These are phyloP conservation scores for Gremmenia infestans DNA, from an alignment of 2,329 filamentous ascomycete genomes.

Conservation along the genomic window DNA sequence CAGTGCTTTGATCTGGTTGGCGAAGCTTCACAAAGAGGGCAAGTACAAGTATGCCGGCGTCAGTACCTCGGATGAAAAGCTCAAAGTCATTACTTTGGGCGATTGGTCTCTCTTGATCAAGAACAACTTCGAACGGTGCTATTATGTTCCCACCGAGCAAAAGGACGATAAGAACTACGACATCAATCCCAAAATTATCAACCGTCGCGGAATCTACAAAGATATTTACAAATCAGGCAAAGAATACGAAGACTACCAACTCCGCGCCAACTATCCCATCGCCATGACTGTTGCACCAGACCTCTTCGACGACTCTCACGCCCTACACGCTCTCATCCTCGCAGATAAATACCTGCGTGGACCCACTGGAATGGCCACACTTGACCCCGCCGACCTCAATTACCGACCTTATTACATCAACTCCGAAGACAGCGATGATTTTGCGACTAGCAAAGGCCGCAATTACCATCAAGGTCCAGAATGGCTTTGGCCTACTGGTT, in stretches of 20 bases:
- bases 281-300: slow-evolving; percentile 92
- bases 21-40: slow-evolving; percentile 59
- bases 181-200: slow-evolving; percentile 72
- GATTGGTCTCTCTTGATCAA: slow-evolving; percentile 80
- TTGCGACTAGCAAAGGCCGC: slow-evolving; percentile 85
- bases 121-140: slow-evolving; percentile 84
- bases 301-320: slow-evolving; percentile 75
- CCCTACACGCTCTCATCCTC: slow-evolving; percentile 71
- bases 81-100: slow-evolving; percentile 58
- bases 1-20: slow-evolving; percentile 80
- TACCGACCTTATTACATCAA: slow-evolving; percentile 95
- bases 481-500: slow-evolving; percentile 97
- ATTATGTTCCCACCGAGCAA: slow-evolving; percentile 70
- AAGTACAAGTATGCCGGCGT: slow-evolving; percentile 72
- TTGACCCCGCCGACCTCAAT: slow-evolving; percentile 87
- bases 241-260: slow-evolving; percentile 95
- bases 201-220: slow-evolving; percentile 96
- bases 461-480: slow-evolving; percentile 99
- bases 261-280: slow-evolving; percentile 89
- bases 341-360: slow-evolving; percentile 78
- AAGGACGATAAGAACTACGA: slow-evolving; percentile 73
- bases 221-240: slow-evolving; percentile 92
- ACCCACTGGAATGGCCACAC: slow-evolving; percentile 89
- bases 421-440: slow-evolving; percentile 86
- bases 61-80: slow-evolving; percentile 49